Percentiles rank a stretch among this genome's conserved stretches.
Conservation (phyloP, 805 yeast species). For the Ogataea kodamae region DNA sequence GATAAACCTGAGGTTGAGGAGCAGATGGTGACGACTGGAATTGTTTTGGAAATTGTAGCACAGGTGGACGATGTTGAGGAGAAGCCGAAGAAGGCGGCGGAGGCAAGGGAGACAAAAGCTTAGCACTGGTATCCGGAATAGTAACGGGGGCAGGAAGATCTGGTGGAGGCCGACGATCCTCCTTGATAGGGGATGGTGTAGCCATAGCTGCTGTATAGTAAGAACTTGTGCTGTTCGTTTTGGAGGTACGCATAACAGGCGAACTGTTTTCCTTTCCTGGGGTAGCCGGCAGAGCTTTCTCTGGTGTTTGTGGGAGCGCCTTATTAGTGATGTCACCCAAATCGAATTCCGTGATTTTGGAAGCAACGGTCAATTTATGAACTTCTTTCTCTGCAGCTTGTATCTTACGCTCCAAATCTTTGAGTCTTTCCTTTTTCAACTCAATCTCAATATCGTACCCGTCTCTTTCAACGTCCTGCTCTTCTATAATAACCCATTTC, state of each 20-base stretch:
- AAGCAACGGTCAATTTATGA: conserved; percentile 15
- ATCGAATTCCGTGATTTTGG: conserved; percentile 13
- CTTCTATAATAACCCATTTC: conserved; percentile 77
- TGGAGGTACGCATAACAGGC: conserved; percentile 3
- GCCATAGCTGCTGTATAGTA: conserved; percentile 10
- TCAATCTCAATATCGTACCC: conserved; percentile 36
- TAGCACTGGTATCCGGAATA: background rate
- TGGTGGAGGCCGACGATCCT: conserved; percentile 13
- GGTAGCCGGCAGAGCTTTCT: conserved; percentile 6
- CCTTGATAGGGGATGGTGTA: conserved; percentile 12
- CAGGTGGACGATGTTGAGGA: conserved; percentile 1
- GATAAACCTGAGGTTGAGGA: background rate
- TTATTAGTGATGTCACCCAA: conserved; percentile 17
- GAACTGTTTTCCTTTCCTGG: conserved; percentile 8
- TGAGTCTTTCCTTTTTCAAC: conserved; percentile 32
- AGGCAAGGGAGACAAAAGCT: conserved; percentile 1
- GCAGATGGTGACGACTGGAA: background rate
- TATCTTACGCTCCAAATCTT: conserved; percentile 28
- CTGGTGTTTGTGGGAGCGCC: conserved; percentile 7
- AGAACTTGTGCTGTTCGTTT: conserved; percentile 9
- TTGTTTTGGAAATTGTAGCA: background rate
- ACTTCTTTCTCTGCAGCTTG: conserved; percentile 29
- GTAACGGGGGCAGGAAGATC: background rate
- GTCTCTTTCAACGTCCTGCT: conserved; percentile 46
- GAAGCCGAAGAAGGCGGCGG: background rate